Evolutionary conservation across 352 stramenopile genomes (phyloP).

Genomic region (Thraustochytrium sp.): DNA sequence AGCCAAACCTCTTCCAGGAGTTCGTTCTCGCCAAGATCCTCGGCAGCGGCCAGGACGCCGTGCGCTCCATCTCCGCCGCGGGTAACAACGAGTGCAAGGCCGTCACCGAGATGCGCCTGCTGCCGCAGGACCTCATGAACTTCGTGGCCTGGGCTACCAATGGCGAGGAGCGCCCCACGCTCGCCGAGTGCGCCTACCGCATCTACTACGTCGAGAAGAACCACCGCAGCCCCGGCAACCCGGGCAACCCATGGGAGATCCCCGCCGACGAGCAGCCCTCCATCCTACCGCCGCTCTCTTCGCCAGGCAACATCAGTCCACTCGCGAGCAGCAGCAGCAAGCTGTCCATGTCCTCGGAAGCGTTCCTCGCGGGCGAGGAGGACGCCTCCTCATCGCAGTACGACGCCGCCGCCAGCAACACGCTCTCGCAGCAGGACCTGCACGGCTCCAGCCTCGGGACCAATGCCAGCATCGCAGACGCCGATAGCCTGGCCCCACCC

Average conservation of each 20-base stretch:
- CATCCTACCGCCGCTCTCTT: not conserved
- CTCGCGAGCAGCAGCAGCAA: no score
- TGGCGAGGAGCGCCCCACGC: not conserved
- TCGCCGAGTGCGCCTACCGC: slow-evolving; percentile 22
- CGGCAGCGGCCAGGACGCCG: not conserved
- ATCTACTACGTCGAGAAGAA: not conserved
- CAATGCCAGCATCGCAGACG: no score
- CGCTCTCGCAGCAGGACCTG: no score
- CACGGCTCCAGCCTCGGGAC: no score
- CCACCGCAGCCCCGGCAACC: not conserved
- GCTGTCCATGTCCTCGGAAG: no score
- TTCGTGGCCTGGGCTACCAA: slow-evolving; percentile 27
- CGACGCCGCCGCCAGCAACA: no score
- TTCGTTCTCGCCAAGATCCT: slow-evolving; percentile 38
- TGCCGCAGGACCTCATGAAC: not conserved
- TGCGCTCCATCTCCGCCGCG: not conserved
- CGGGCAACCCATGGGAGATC: not conserved
- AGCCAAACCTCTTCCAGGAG: slow-evolving; percentile 22
- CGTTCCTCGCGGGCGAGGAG: no score
- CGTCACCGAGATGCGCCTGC: not conserved
- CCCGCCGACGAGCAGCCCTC: not conserved
- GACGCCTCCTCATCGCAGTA: no score
- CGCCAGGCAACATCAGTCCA: no score
- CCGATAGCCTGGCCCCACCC: no score
- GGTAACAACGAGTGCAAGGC: not conserved